Evolutionary conservation across 176 grass and related monocot species (phyloP).

Genomic region (Thinopyrum elongatum): DNA sequence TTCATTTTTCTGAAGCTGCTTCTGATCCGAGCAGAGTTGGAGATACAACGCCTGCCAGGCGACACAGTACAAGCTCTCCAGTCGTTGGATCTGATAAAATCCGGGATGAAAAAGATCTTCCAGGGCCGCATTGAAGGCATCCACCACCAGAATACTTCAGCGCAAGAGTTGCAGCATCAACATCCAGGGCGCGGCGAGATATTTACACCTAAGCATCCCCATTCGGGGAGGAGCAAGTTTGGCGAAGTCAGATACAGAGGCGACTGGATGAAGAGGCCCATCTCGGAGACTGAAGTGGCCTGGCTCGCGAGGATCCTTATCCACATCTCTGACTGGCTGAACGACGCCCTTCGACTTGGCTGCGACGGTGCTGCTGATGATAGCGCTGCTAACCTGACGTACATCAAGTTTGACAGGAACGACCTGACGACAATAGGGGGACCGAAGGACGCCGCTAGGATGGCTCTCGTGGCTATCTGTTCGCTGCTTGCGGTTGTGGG

Average conservation of each 20-base stretch:
- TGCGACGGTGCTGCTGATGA: constrained; percentile 16
- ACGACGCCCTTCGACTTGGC: constrained; percentile 49
- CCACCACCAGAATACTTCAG: not conserved
- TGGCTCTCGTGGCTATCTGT: constrained; percentile 38
- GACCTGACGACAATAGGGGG: constrained; percentile 42
- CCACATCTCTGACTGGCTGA: constrained; percentile 63
- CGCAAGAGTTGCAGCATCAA: constrained; percentile 18
- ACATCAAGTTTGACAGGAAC: constrained; percentile 39
- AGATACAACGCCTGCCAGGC: constrained; percentile 56
- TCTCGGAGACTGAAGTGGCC: constrained; percentile 78
- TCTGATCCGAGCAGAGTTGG: constrained; percentile 62
- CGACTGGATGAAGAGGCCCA: constrained; percentile 81
- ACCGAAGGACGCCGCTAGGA: constrained; percentile 48
- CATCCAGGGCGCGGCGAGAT: constrained; percentile 42
- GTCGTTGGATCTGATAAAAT: constrained; percentile 52
- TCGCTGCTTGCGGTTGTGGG: constrained; percentile 47
- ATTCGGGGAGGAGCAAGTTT: constrained; percentile 40
- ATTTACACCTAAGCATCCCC: constrained; percentile 72
- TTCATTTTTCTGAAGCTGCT: constrained; percentile 52
- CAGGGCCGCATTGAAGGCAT: constrained; percentile 35
- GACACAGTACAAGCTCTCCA: constrained; percentile 49
- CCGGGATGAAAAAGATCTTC: constrained; percentile 53
- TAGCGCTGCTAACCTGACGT: constrained; percentile 13
- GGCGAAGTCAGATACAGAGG: constrained; percentile 63
- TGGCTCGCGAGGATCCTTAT: constrained; percentile 70